Evolutionary conservation across 768 basidiomycete species (phyloP).

Genomic region (Phaffia australis): DNA sequence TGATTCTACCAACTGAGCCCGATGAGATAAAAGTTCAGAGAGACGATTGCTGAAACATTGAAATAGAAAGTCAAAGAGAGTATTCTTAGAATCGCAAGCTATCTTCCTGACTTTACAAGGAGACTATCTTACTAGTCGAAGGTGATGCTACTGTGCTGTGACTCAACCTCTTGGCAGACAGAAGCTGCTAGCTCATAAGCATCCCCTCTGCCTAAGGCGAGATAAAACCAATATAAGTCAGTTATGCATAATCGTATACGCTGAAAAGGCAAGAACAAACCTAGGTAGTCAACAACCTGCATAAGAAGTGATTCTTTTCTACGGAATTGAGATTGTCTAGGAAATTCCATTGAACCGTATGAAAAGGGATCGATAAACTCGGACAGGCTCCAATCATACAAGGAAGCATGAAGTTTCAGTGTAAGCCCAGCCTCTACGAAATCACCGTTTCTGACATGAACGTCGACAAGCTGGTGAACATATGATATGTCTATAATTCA

Average conservation of each 20-base stretch:
- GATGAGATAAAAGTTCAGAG: constrained; percentile 31
- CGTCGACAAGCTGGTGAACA: constrained; percentile 69
- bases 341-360: constrained; percentile 54
- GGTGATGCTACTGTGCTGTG: constrained; percentile 76
- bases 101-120: background rate
- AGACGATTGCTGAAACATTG: constrained; percentile 40
- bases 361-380: constrained; percentile 56
- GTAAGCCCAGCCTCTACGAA: constrained; percentile 88
- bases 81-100: too few relatives aligned
- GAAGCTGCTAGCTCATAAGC: constrained; percentile 95
- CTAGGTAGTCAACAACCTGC: constrained; percentile 84
- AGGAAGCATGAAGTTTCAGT: constrained; percentile 82
- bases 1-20: constrained; percentile 28
- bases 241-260: background rate
- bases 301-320: constrained; percentile 87
- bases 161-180: constrained; percentile 81
- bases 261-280: constrained; percentile 40
- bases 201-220: constrained; percentile 67
- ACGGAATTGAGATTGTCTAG: constrained; percentile 85
- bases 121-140: constrained; percentile 65
- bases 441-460: constrained; percentile 80
- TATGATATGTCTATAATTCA: constrained; percentile 20
- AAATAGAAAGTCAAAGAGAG: background rate
- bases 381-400: constrained; percentile 80
- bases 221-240: background rate